Conservation (phyloP, 2,329 filamentous ascomycete species). For the Cladosporium sp. region DNA sequence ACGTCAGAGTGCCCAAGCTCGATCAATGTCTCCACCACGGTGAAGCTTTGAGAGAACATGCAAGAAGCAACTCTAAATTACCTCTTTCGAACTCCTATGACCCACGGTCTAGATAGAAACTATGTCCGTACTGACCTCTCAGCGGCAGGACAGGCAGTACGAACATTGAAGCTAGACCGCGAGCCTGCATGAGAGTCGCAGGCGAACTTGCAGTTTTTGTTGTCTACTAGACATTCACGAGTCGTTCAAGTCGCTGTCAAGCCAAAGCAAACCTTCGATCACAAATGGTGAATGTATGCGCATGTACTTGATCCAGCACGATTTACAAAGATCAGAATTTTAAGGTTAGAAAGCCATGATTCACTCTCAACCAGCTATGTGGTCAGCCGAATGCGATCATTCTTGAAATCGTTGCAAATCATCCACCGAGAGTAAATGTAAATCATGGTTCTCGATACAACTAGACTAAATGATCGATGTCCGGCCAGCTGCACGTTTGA, state of each 20-base stretch:
- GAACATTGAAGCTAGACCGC: no score
- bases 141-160: no score
- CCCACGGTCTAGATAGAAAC: no score
- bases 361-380: not conserved
- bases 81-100: not conserved
- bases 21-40: not conserved
- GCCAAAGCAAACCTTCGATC: not conserved
- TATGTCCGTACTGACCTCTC: no score
- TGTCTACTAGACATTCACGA: not conserved
- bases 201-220: not conserved
- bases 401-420: not conserved
- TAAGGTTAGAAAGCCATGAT: not conserved
- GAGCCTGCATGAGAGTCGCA: no score
- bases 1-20: constrained; percentile 7
- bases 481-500: not conserved
- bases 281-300: not conserved
- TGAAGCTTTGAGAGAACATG: not conserved
- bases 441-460: not conserved
- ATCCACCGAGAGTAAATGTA: not conserved
- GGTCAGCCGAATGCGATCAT: not conserved
- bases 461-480: not conserved
- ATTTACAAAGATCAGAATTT: not conserved
- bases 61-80: not conserved
- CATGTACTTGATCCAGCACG: no score
- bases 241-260: not conserved